Evolutionary conservation across 73 alveolate species (phyloP).

Genomic region (Paraurostyla sp.): DNA sequence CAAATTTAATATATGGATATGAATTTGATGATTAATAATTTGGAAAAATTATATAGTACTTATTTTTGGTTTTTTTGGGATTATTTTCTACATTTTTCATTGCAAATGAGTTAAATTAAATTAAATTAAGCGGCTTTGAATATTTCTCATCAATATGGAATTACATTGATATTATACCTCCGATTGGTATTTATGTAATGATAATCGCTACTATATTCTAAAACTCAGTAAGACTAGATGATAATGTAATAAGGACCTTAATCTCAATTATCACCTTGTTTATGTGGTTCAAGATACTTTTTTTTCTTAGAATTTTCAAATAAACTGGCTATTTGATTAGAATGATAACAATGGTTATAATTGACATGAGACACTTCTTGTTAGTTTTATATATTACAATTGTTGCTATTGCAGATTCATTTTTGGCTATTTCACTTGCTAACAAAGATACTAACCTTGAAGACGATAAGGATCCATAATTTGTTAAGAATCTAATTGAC

Average conservation of each 20-base stretch:
- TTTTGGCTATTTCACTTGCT: neutral
- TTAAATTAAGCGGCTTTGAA: neutral
- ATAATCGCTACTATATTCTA: neutral
- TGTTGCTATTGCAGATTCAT: conserved; percentile 24
- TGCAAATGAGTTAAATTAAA: neutral
- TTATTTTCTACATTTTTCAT: conserved; percentile 11
- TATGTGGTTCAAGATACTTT: conserved; percentile 46
- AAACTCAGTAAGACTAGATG: neutral
- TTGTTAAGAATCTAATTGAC: neutral
- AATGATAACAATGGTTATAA: conserved; percentile 10
- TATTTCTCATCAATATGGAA: conserved; percentile 44
- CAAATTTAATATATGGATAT: neutral
- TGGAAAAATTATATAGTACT: neutral
- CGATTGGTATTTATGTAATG: neutral
- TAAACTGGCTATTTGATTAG: neutral
- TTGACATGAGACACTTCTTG: conserved; percentile 11
- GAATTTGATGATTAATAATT: neutral
- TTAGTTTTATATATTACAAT: neutral
- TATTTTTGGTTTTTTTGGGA: neutral
- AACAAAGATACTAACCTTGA: neutral
- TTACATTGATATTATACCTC: conserved; percentile 18
- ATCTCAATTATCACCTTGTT: neutral
- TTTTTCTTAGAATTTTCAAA: conserved; percentile 10
- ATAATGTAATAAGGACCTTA: neutral
- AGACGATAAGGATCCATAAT: no score